These are phyloP conservation scores for Yueomyces sp. DNA, from an alignment of 1,139 yeast species.

Conservation along the genomic window DNA sequence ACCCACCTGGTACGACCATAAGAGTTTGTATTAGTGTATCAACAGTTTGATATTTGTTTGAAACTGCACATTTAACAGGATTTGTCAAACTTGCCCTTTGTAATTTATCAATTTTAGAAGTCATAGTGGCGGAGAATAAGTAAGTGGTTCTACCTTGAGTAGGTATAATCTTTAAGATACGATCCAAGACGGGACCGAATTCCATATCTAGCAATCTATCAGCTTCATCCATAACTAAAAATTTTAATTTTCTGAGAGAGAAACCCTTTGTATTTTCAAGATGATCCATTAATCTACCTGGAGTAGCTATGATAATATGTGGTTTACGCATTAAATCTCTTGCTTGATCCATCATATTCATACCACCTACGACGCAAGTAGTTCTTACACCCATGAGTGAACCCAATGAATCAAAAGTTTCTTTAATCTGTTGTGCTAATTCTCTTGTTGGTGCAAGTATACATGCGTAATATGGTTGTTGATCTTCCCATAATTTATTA, in stretches of 20 bases:
- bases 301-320: constrained; percentile 90
- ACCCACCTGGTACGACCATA: constrained; percentile 87
- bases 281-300: constrained; percentile 93
- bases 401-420: constrained; percentile 91
- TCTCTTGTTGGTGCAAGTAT: constrained; percentile 96
- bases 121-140: constrained; percentile 91
- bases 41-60: constrained; percentile 82
- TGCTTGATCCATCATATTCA: constrained; percentile 98
- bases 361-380: constrained; percentile 89
- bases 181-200: constrained; percentile 88
- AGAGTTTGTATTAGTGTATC: constrained; percentile 81
- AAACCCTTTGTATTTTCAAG: constrained; percentile 91
- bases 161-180: constrained; percentile 79
- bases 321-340: constrained; percentile 89
- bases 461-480: constrained; percentile 76
- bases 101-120: constrained; percentile 84
- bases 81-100: constrained; percentile 84
- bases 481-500: constrained; percentile 82
- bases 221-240: constrained; percentile 92
- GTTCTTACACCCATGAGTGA: constrained; percentile 79
- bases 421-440: constrained; percentile 89
- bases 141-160: constrained; percentile 59
- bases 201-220: constrained; percentile 93
- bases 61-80: constrained; percentile 88
- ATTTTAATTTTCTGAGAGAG: constrained; percentile 64